Evolutionary conservation across 208 protist genomes (phyloP).

Genomic region (Leishmania mexicana): DNA sequence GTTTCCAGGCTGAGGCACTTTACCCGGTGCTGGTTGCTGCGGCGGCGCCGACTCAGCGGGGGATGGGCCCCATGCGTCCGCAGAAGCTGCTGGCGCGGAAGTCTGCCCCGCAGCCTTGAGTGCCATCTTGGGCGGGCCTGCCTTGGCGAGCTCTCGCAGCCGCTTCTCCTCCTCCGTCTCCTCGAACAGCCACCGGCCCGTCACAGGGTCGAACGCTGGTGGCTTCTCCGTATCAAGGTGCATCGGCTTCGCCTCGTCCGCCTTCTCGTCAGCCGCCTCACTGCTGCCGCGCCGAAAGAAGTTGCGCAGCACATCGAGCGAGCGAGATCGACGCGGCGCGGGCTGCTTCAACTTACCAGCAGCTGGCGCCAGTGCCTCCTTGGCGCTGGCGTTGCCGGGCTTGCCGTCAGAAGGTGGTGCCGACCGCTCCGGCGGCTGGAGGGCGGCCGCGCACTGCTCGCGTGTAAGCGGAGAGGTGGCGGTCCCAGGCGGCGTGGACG

Average conservation of each 20-base stretch:
- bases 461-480: not conserved
- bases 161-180: constrained; percentile 86
- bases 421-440: constrained; percentile 12
- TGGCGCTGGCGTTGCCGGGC: constrained; percentile 1
- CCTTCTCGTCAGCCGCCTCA: constrained; percentile 32
- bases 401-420: not conserved
- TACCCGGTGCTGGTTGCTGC: not conserved
- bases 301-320: constrained; percentile 54
- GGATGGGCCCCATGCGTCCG: not conserved
- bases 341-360: constrained; percentile 13
- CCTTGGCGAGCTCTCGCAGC: constrained; percentile 55
- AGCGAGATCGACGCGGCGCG: constrained; percentile 47
- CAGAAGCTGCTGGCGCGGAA: not conserved
- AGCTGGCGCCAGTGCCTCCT: not conserved
- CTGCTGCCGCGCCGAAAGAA: constrained; percentile 55
- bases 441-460: constrained; percentile 9
- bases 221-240: constrained; percentile 84
- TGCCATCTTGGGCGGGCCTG: constrained; percentile 67
- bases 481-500: not conserved
- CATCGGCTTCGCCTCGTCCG: constrained; percentile 85
- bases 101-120: constrained; percentile 20
- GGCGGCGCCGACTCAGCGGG: not conserved
- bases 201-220: constrained; percentile 75
- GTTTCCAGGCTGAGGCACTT: not conserved
- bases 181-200: constrained; percentile 79